Evolutionary conservation across 2,329 filamentous ascomycete genomes (phyloP), one percentile per base, ranked within the genome.

Genomic region (Didymellaceae sp.): DNA sequence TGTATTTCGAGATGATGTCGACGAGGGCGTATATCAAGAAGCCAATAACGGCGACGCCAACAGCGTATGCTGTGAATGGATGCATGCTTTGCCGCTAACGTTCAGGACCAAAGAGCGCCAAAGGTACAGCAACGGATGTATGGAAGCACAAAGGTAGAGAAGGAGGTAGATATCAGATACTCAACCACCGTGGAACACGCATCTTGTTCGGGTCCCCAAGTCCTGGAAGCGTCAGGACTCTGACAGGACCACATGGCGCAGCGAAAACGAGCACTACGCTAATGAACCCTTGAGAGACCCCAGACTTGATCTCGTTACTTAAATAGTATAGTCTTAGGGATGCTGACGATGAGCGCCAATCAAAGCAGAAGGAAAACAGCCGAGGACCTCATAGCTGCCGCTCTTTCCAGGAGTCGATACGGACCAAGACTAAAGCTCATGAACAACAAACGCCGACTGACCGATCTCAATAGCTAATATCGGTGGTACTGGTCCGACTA

Each of bases 21-120:
- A 72, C 41, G 41, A 77, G 61, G 9, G 57, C 56, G 52, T 69
- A 72, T 21, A 68, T 21, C 20, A 68, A 66, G 52, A 76, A 75
- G 51, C 70, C 70, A 31, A 75, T 47, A 4, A 74, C 56, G 32
- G 74, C 74, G 11, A 77, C 49, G 20, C 67, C 68, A 8, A 69
- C 58, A 10, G 68, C 68, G 33, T 72, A 64, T 22, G 73, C 55
- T 16, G 75, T 77, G 30, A 77, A 47, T 28, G 72, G 56, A 66
- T 78, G 75, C 76, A 78, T 72, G 14, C 14, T 58, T 13, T n/a
- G 24, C 26, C 35, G 26, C 16, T 32, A 13, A 17, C 21, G 31
- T 16, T 28, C 32, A 32, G 11, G 17, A 41, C 20, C 17, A 26
- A 40, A 26, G 37, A 21, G 18, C 26, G n/a, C 18, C 35, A 28